phyloP scores from a whole-genome alignment of 768 basidiomycete species.

The Ramaria sp. region DNA sequence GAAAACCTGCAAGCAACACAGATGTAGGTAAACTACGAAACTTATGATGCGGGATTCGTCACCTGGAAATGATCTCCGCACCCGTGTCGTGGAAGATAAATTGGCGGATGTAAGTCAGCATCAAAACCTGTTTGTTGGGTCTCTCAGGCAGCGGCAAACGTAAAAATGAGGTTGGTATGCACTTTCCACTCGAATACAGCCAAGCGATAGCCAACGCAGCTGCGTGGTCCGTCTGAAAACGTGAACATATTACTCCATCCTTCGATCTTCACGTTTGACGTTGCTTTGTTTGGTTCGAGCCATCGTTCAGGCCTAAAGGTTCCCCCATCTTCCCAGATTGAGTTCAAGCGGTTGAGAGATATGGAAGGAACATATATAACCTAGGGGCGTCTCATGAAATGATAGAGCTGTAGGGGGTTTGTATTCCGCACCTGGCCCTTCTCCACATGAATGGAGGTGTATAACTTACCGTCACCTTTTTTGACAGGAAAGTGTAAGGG shows the following conservation, averaged over 20 bases:
- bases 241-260: conserved; percentile 29
- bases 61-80: conserved; percentile 15
- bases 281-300: conserved; percentile 23
- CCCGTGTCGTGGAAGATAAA: conserved; percentile 29
- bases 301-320: conserved; percentile 31
- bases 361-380: conserved; percentile 1
- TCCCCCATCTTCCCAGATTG: conserved; percentile 30
- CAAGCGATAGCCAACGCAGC: conserved; percentile 31
- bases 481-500: conserved; percentile 27
- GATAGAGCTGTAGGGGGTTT: neutral
- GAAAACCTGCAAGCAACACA: neutral
- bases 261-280: conserved; percentile 11
- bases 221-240: conserved; percentile 33
- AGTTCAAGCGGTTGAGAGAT: neutral
- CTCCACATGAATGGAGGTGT: conserved; percentile 20
- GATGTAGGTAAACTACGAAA: neutral
- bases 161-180: neutral
- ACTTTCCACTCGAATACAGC: conserved; percentile 8
- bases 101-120: conserved; percentile 25
- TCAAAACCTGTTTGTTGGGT: conserved; percentile 31
- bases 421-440: conserved; percentile 26
- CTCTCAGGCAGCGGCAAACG: neutral
- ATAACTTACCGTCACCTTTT: conserved; percentile 18
- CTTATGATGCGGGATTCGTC: neutral
- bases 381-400: neutral